Conservation (phyloP, 805 yeast genomes). For the Saturnispora ahearnii region DNA sequence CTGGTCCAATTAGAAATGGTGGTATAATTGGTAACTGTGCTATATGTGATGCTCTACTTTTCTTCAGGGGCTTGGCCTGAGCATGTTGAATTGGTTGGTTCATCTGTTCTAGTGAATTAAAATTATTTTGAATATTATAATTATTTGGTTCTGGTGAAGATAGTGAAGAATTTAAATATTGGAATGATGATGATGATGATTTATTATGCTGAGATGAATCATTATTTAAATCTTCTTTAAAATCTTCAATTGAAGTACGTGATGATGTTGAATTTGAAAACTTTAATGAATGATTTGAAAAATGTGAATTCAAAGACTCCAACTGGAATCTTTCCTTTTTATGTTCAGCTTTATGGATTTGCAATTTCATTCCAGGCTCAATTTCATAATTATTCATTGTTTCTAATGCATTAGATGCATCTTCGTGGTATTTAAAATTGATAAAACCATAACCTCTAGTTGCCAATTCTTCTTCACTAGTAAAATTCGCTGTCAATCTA, state of each 20-base stretch:
- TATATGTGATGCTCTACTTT: neutral
- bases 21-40: constrained; percentile 8
- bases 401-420: constrained; percentile 34
- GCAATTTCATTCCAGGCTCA: constrained; percentile 20
- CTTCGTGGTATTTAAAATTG: constrained; percentile 39
- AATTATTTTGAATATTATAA: neutral
- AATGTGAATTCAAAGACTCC: constrained; percentile 17
- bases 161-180: neutral
- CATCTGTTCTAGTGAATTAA: neutral
- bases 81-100: neutral
- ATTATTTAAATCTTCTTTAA: neutral
- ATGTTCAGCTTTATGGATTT: constrained; percentile 41
- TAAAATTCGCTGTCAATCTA: constrained; percentile 9
- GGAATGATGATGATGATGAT: neutral
- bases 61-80: neutral
- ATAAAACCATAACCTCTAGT: constrained; percentile 44
- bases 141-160: neutral
- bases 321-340: constrained; percentile 22
- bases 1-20: constrained; percentile 23
- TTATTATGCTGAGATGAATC: neutral
- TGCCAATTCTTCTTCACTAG: neutral
- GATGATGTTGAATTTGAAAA: neutral
- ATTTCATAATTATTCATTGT: constrained; percentile 36
- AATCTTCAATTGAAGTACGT: neutral
- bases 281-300: neutral